Evolutionary conservation across 371 early-diverging fungal genomes (phyloP), one percentile per base, ranked within the genome.

Genomic region (Haplosporangium sp.): DNA sequence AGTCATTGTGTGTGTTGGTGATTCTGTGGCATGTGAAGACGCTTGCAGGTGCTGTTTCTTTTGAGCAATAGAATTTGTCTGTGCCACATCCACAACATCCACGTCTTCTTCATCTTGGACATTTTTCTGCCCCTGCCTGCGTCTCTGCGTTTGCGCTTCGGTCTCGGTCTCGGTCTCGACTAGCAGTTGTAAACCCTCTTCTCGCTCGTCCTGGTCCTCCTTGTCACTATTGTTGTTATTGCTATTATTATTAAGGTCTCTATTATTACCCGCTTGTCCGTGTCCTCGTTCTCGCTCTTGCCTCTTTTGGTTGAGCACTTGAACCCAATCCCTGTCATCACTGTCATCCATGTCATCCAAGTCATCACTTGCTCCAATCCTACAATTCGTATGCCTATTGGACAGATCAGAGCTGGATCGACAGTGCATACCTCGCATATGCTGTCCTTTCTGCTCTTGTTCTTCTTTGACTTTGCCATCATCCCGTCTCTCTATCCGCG

Each of bases 21-120:
- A n/a, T 23, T 9, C 48, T 37, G 54, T 37, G 29, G 45, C 58
- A 58, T 58, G 58, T 58, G 58, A 58, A 58, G 43, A 43, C 21
- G 54, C 16, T 20, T 57, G 41, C 41, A 42, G 21, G 21, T 23
- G 23, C 5, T 13, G 56, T 57, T 43, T 41, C 40, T 36, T 2
- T 36, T 9, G 54, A 23, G 10, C 23, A 51, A 51, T 38, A 40
- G 52, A 23, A 59, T 48, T 18, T 21, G 38, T 8, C 20, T 6
- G 53, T 4, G 53, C 23, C 53, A 20, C 53, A 52, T 20, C 29
- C 11, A n/a, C n/a, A n/a, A n/a, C n/a, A n/a, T n/a, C n/a, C n/a
- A n/a, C n/a, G n/a, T n/a, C n/a, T n/a, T n/a, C n/a, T n/a, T n/a
- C n/a, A n/a, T n/a, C n/a, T n/a, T n/a, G n/a, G n/a, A n/a, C 21